A percentile compares a stretch with the other conserved stretches of the same genome.
These are phyloP conservation scores for Dioszegia hungarica DNA, from an alignment of 768 basidiomycete genomes.

Conservation along the genomic window DNA sequence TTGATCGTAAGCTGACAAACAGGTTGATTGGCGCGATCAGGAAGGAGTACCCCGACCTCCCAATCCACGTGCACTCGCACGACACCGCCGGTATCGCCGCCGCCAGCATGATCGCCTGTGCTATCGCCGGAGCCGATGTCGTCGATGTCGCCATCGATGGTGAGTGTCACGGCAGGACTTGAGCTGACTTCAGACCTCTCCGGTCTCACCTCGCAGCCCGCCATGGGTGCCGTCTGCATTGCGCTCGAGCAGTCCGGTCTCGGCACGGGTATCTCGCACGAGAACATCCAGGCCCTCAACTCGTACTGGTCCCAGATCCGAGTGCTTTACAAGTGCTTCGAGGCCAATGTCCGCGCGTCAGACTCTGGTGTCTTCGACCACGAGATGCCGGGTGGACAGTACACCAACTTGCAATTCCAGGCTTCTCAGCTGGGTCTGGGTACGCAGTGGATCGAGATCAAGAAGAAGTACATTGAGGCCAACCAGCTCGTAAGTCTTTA, in stretches of 20 bases:
- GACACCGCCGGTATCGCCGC: slow-evolving; percentile 98
- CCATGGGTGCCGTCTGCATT: slow-evolving; percentile 95
- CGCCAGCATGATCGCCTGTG: slow-evolving; percentile 94
- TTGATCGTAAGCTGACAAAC: neutral
- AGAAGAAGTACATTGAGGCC: slow-evolving; percentile 97
- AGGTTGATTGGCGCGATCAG: slow-evolving; percentile 84
- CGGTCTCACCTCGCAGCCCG: slow-evolving; percentile 94
- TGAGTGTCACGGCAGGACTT: slow-evolving; percentile 50
- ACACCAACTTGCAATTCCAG: slow-evolving; percentile 76
- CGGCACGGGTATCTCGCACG: slow-evolving; percentile 93
- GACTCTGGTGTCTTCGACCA: slow-evolving; percentile 98
- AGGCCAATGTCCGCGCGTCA: slow-evolving; percentile 93
- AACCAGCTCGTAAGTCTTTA: slow-evolving; percentile 70
- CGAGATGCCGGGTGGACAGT: slow-evolving; percentile 87
- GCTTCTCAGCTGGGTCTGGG: slow-evolving; percentile 94
- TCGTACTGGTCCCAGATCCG: slow-evolving; percentile 97
- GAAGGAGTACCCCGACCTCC: slow-evolving; percentile 91
- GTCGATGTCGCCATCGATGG: slow-evolving; percentile 98
- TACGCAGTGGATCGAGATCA: slow-evolving; percentile 93
- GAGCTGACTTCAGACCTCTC: slow-evolving; percentile 71
- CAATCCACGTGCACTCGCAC: slow-evolving; percentile 99
- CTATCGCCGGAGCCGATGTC: slow-evolving; percentile 95
- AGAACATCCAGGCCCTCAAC: slow-evolving; percentile 95
- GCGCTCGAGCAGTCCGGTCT: slow-evolving; percentile 90
- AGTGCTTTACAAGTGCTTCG: slow-evolving; percentile 90